Evolutionary conservation across 495 filamentous ascomycete genomes (phyloP), one percentile per base, ranked within the genome.

Genomic region (Xylaria bambusicola): DNA sequence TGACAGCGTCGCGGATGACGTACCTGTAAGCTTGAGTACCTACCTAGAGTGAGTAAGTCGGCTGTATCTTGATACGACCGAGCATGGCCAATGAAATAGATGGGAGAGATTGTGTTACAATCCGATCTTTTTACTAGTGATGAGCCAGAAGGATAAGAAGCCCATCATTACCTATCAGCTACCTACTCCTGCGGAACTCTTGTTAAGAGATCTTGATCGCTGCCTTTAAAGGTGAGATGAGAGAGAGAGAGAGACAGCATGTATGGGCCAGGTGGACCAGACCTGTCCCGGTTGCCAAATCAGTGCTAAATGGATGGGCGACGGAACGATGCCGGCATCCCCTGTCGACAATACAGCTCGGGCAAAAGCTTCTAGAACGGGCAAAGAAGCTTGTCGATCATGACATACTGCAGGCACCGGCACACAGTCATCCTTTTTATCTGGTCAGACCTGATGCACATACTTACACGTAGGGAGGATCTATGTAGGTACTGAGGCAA

Each of bases 261-360:
- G 56, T 46, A 58, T 42, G 15, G 56, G 44, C 56, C 56, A 51
- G 36, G 47, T 51, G 56, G 56, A 46, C 46, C 38, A 58, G 56
- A 36, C 47, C 26, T 35, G 24, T 33, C 52, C 29, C 10, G 29
- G 10, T n/a, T n/a, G n/a, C n/a, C n/a, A n/a, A n/a, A n/a, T n/a
- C n/a, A n/a, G 41, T 45, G 33, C 42, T 44, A 7, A 12, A 44
- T 12, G 24, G 51, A 23, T 2, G 18, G 9, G 35, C 20, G 10
- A 33, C 6, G 10, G 31, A 33, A n/a, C n/a, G n/a, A n/a, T 29
- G 53, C 53, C 42, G 31, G 33, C 35, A 45, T 45, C 47, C 56
- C 56, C 24, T 49, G 56, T 52, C 56, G 41, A 21, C 47, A 20
- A 35, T 7, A 27, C 21, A 2, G 48, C 40, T 26, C 35, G 36